Conservation (phyloP, 768 basidiomycete species). For the Macrolepiota dolichaula region DNA sequence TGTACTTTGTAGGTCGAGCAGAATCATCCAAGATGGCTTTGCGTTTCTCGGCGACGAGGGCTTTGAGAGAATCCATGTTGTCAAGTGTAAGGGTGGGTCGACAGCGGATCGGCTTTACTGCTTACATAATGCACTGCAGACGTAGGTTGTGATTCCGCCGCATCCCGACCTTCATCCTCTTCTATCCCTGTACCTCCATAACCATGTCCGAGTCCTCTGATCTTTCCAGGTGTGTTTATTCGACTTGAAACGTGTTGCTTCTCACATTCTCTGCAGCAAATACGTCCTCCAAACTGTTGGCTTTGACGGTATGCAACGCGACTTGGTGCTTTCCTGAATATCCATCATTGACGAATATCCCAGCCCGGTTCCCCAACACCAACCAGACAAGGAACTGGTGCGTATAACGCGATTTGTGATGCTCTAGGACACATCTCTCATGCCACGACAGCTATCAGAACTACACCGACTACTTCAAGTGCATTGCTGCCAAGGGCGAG, state of each 20-base stretch:
- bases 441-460: conserved; percentile 76
- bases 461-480: conserved; percentile 99
- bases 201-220: conserved; percentile 30
- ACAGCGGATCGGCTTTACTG: conserved; percentile 17
- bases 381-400: conserved; percentile 98
- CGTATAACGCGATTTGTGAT: conserved; percentile 17
- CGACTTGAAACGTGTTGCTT: neutral
- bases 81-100: conserved; percentile 12
- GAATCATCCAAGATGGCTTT: conserved; percentile 60
- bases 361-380: conserved; percentile 85
- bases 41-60: conserved; percentile 85
- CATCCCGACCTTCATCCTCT: conserved; percentile 28
- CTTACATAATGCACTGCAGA: conserved; percentile 31
- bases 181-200: neutral
- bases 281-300: conserved; percentile 91
- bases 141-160: conserved; percentile 33
- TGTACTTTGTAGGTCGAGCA: conserved; percentile 75
- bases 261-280: conserved; percentile 48
- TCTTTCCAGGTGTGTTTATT: conserved; percentile 45
- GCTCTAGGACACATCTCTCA: neutral
- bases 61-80: conserved; percentile 85
- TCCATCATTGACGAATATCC: conserved; percentile 13
- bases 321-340: neutral
- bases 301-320: conserved; percentile 70
- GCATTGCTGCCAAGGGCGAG: conserved; percentile 94